Evolutionary conservation across 208 protist species (phyloP).

Genomic region (Crithidia fasciculata): DNA sequence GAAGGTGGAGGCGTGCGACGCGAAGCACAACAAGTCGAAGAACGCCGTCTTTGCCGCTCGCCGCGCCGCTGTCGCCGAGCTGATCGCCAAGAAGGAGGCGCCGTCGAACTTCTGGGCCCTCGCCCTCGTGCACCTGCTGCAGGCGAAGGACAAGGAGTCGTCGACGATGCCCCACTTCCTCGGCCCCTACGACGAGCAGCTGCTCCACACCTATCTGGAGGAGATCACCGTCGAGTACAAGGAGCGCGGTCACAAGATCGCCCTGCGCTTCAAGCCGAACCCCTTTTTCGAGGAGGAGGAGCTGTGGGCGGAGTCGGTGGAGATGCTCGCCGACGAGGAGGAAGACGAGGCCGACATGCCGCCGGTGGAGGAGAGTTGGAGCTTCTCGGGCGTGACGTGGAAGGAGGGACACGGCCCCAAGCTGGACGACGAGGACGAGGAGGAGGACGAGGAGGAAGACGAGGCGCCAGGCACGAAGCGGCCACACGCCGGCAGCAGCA

Average conservation of each 20-base stretch:
- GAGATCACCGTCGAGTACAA: slow-evolving; percentile 57
- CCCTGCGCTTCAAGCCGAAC: slow-evolving; percentile 61
- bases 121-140: slow-evolving; percentile 46
- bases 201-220: slow-evolving; percentile 63
- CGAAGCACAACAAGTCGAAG: slow-evolving; percentile 41
- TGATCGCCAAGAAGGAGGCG: slow-evolving; percentile 51
- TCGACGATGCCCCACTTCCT: slow-evolving; percentile 57
- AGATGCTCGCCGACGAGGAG: slow-evolving; percentile 25
- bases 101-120: slow-evolving; percentile 75
- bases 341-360: slow-evolving; percentile 28
- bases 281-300: slow-evolving; percentile 81
- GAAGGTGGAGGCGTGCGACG: slow-evolving; percentile 41
- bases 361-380: slow-evolving; percentile 40
- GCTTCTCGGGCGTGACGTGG: slow-evolving; percentile 83
- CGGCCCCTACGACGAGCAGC: slow-evolving; percentile 65
- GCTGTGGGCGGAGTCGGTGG: slow-evolving; percentile 63
- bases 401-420: slow-evolving; percentile 70
- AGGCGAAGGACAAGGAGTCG: slow-evolving; percentile 38
- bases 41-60: slow-evolving; percentile 57
- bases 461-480: slow-evolving; percentile 38
- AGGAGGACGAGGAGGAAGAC: slow-evolving; percentile 7
- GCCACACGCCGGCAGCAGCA: slow-evolving; percentile 18
- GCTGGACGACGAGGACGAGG: slow-evolving; percentile 31
- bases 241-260: slow-evolving; percentile 47
- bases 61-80: slow-evolving; percentile 31